phyloP scores from a whole-genome alignment of 2,329 filamentous ascomycete species.

The Scedosporium apiospermum region DNA sequence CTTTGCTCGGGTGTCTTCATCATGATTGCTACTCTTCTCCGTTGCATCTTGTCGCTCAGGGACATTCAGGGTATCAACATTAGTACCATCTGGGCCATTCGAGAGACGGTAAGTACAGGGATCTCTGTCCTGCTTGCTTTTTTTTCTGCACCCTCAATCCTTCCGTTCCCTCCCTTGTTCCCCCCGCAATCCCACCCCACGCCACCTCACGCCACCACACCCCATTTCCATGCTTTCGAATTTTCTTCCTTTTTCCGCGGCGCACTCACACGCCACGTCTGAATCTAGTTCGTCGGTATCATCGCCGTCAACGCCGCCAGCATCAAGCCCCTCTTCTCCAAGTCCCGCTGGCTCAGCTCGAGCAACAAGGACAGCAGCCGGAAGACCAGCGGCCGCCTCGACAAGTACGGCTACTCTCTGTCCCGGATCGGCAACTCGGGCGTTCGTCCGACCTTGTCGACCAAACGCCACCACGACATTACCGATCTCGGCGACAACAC shows the following conservation, averaged over 20 bases:
- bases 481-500: too few species aligned
- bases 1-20: conserved; percentile 18
- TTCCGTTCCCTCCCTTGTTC: too few species aligned
- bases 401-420: conserved; percentile 16
- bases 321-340: conserved; percentile 29
- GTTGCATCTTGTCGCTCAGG: conserved; percentile 13
- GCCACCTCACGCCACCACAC: too few species aligned
- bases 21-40: conserved; percentile 16
- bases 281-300: conserved; percentile 30
- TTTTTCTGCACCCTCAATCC: too few species aligned
- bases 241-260: too few species aligned
- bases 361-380: conserved; percentile 20
- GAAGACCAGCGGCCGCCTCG: conserved; percentile 15
- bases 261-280: too few species aligned
- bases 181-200: too few species aligned
- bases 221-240: too few species aligned
- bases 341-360: conserved; percentile 21
- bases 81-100: conserved; percentile 17
- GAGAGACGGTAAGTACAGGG: conserved; percentile 14
- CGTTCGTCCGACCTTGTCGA: too few species aligned
- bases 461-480: too few species aligned
- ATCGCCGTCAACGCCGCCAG: conserved; percentile 30
- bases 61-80: conserved; percentile 14
- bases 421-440: conserved; percentile 16
- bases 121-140: too few species aligned